Evolutionary conservation across 768 basidiomycete species (phyloP).

Genomic region (Kondoa malvinella): DNA sequence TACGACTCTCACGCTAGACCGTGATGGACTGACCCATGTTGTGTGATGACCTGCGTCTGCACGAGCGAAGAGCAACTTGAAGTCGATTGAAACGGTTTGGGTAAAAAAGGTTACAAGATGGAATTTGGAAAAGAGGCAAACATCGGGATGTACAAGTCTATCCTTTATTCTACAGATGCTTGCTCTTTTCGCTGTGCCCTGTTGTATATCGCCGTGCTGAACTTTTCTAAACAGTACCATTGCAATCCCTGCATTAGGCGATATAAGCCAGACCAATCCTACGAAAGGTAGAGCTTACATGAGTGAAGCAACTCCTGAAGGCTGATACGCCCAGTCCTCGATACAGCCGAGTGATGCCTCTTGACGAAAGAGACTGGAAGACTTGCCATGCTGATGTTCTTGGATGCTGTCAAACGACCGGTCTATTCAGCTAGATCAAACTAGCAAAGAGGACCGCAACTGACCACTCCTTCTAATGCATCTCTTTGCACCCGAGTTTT

Average conservation of each 20-base stretch:
- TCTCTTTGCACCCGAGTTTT: slow-evolving; percentile 26
- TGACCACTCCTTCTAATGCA: slow-evolving; percentile 19
- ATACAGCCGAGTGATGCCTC: slow-evolving; percentile 70
- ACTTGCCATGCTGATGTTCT: slow-evolving; percentile 18
- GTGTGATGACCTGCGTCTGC: too few species aligned
- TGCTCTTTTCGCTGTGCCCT: too few species aligned
- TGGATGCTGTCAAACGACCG: too few species aligned
- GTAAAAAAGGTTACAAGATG: too few species aligned
- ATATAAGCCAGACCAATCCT: not conserved
- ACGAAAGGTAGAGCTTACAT: slow-evolving; percentile 35
- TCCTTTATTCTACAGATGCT: too few species aligned
- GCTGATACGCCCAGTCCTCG: slow-evolving; percentile 89
- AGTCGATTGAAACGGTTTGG: too few species aligned
- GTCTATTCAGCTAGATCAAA: not conserved
- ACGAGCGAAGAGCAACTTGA: too few species aligned
- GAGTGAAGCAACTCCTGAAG: slow-evolving; percentile 74
- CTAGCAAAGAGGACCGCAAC: not conserved
- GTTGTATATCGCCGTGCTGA: too few species aligned
- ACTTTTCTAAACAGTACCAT: not conserved
- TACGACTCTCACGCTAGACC: too few species aligned
- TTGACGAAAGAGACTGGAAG: slow-evolving; percentile 38
- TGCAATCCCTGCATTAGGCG: not conserved
- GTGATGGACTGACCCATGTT: too few species aligned
- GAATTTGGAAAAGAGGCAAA: too few species aligned
- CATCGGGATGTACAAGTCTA: too few species aligned